Conservation (phyloP, 2,329 filamentous ascomycete genomes). For the Trichothecium sympodiale region DNA sequence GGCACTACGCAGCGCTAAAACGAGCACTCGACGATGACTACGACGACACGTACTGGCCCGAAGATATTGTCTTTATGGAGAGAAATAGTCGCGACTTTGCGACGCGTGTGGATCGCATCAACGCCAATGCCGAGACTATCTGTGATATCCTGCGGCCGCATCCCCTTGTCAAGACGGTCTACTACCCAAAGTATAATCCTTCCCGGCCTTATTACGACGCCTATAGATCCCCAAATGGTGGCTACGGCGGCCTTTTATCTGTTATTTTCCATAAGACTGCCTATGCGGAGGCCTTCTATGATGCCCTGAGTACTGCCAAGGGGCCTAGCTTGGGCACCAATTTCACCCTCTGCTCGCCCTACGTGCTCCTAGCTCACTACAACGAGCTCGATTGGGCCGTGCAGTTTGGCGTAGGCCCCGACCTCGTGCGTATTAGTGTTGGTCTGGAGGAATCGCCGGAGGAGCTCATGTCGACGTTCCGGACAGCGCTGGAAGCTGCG, state of each 20-base stretch:
- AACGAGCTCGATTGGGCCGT: conserved; percentile 84
- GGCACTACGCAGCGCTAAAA: conserved; percentile 62
- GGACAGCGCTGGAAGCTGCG: conserved; percentile 56
- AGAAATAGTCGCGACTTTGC: conserved; percentile 91
- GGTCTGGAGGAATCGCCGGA: conserved; percentile 70
- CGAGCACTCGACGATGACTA: conserved; percentile 52
- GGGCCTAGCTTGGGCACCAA: conserved; percentile 94
- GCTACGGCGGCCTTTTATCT: conserved; percentile 84
- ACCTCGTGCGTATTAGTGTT: conserved; percentile 78
- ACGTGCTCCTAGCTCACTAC: conserved; percentile 86
- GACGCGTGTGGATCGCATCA: conserved; percentile 71
- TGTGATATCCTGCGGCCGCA: conserved; percentile 67
- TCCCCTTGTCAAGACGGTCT: no score
- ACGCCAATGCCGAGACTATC: conserved; percentile 74
- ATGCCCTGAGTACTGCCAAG: conserved; percentile 78
- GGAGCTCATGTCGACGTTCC: conserved; percentile 49
- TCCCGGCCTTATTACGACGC: conserved; percentile 67
- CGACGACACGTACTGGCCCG: conserved; percentile 87
- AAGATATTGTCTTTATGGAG: conserved; percentile 91
- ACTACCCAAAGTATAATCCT: conserved; percentile 72
- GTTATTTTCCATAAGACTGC: conserved; percentile 62
- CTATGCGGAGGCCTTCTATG: conserved; percentile 74
- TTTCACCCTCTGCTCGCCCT: conserved; percentile 86
- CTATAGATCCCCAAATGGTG: conserved; percentile 61
- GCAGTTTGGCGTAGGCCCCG: conserved; percentile 67